Conservation (phyloP, 305 asterid species). For the Plantago coronopus region DNA sequence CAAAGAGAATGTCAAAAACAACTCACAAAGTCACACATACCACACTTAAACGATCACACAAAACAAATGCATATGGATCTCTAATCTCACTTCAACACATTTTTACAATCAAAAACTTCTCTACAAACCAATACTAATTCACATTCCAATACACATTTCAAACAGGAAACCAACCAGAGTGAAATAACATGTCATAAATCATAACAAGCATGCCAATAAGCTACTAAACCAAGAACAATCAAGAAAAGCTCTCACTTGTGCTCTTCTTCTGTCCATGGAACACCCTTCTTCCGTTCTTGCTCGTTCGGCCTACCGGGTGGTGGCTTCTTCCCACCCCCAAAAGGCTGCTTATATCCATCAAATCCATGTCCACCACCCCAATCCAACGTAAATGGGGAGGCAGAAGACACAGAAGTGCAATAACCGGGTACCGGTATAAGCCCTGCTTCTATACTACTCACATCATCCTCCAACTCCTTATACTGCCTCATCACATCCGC, state of each 20-base stretch:
- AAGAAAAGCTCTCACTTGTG: conserved; percentile 53
- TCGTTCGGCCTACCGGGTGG: conserved; percentile 50
- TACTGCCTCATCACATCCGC: conserved; percentile 76
- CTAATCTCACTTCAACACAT: neutral
- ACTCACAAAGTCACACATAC: neutral
- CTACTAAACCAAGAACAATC: neutral
- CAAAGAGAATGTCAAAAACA: conserved; percentile 20
- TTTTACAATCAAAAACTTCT: neutral
- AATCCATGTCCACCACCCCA: conserved; percentile 56
- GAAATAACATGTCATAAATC: neutral
- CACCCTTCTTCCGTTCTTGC: conserved; percentile 86
- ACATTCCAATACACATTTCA: neutral
- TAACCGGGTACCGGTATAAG: conserved; percentile 72
- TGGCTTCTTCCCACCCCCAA: conserved; percentile 40
- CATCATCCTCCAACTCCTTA: conserved; percentile 78
- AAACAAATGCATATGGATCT: neutral
- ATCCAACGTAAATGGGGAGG: conserved; percentile 72
- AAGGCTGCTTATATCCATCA: conserved; percentile 49
- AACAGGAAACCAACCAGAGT: neutral
- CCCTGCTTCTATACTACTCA: conserved; percentile 87
- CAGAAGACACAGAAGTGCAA: conserved; percentile 12
- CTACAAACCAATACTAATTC: neutral
- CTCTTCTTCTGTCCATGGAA: conserved; percentile 44
- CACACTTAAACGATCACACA: neutral
- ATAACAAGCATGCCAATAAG: neutral